Base-by-base conservation (phyloP, 345 rosid species). In the Passiflora organensis region DNA sequence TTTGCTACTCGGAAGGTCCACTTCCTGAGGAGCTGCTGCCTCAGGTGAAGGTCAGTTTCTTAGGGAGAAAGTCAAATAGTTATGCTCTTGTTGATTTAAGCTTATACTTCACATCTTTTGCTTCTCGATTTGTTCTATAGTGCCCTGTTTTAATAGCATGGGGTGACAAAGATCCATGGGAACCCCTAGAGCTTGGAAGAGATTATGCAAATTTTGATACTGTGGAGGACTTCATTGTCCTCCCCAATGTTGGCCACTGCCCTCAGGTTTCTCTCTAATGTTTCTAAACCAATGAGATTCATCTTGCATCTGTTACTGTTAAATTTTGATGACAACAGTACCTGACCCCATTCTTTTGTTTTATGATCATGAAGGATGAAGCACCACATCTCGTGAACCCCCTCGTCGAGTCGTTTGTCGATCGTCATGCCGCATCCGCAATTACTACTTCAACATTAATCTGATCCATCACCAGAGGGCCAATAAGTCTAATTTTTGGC, bases 121-220 rank as follows among this genome's bases (percentile, higher is more conserved):
- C 43, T 43, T 20, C 25, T 52, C n/a, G 14, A 22, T 32, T 65
- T 32, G 46, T 51, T 54, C 48, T 44, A 34, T 72, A 87, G 90
- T 91, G 97, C 37, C 96, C 93, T 51, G 90, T 91, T 64, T 50
- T 87, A 66, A 72, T 91, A 71, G 96, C 77, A 13, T 91, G 97
- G 95, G 97, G 96, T 43, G 96, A 87, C 66, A 83, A 87, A 83
- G 97, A 91, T 67, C 97, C 97, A 16, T 87, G 96, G 96, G 96
- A 91, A 56, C 88, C 84, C 16, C 76, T 91, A 12, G 78, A 91
- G 32, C 96, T 85, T 19, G 96, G 97, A 58, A 68, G 82, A 73
- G 83, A 55, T 4, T 85, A 80, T 39, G 65, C 62, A 53, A 64
- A 78, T 43, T 91, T 83, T 32, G 81, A 77, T 55, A 20, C 80